A percentile compares a stretch with the other conserved stretches of the same genome.
These are phyloP conservation scores for Amylocarpus encephaloides DNA, from an alignment of 2,329 filamentous ascomycete species.

Conservation along the genomic window DNA sequence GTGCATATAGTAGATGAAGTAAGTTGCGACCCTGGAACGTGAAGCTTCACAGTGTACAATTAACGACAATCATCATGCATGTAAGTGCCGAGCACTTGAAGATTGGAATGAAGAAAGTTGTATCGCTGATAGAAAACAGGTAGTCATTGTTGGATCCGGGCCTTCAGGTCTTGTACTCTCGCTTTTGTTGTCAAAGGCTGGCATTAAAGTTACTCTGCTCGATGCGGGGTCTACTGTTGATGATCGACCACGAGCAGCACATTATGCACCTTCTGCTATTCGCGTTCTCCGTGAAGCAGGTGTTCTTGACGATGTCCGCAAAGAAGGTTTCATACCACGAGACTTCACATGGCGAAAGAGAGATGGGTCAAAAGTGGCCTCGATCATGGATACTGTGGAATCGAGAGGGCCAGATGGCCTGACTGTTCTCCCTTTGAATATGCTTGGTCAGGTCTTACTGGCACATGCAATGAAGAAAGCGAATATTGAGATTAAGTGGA, in stretches of 20 bases:
- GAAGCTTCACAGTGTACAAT: too few relatives aligned
- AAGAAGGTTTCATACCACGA: conserved; percentile 36
- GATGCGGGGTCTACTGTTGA: conserved; percentile 50
- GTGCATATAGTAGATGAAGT: too few relatives aligned
- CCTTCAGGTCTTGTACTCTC: conserved; percentile 44
- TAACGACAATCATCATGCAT: background rate
- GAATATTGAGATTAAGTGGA: conserved; percentile 37
- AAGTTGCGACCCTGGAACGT: too few relatives aligned
- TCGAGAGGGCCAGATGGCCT: conserved; percentile 33
- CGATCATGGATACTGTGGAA: conserved; percentile 25
- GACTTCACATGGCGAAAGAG: conserved; percentile 41
- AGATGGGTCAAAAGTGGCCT: conserved; percentile 32
- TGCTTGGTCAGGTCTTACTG: conserved; percentile 38
- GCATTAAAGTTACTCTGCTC: conserved; percentile 47
- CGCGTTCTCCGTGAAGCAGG: conserved; percentile 54
- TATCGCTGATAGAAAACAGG: conserved; percentile 16
- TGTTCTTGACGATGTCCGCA: conserved; percentile 45
- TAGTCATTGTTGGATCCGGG: conserved; percentile 44
- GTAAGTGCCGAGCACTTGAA: background rate
- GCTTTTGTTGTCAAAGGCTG: conserved; percentile 44
- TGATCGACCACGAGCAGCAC: conserved; percentile 54
- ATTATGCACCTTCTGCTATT: conserved; percentile 53
- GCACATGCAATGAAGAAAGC: conserved; percentile 32
- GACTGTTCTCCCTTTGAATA: conserved; percentile 39
- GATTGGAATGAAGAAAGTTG: background rate